Evolutionary conservation across 352 stramenopile genomes (phyloP).

Genomic region (Nothophytophthora sp.): DNA sequence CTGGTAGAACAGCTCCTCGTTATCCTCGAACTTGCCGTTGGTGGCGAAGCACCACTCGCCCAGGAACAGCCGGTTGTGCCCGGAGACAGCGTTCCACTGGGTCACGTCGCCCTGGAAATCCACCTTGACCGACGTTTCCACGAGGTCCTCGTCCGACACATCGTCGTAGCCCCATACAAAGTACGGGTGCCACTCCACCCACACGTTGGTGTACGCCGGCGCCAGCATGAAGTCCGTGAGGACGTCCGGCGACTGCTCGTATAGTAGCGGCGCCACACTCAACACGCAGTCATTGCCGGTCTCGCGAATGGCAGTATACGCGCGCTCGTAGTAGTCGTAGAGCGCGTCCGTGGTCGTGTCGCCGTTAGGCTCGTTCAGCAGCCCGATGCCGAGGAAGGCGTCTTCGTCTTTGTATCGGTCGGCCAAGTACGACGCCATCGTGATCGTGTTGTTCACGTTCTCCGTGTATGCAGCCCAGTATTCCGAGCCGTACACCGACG

Average conservation of each 20-base stretch:
- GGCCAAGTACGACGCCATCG: constrained; percentile 50
- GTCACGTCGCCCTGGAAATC: constrained; percentile 41
- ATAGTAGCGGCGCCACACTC: constrained; percentile 50
- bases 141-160: constrained; percentile 43
- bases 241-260: constrained; percentile 44
- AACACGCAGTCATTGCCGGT: constrained; percentile 69
- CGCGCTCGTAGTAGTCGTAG: constrained; percentile 71
- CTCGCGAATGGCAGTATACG: constrained; percentile 63
- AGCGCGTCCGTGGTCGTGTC: constrained; percentile 45
- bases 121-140: constrained; percentile 40
- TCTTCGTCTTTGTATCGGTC: constrained; percentile 61
- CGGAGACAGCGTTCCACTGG: constrained; percentile 45
- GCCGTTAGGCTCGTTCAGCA: constrained; percentile 68
- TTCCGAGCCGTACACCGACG: constrained; percentile 33
- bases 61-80: constrained; percentile 53
- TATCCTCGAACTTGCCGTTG: constrained; percentile 55
- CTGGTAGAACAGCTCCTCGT: constrained; percentile 42
- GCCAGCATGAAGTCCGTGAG: constrained; percentile 55
- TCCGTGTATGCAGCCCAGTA: constrained; percentile 55
- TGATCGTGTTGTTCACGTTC: constrained; percentile 60
- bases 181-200: constrained; percentile 84
- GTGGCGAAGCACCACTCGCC: constrained; percentile 69
- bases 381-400: constrained; percentile 66
- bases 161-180: constrained; percentile 80
- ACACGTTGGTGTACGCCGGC: constrained; percentile 61